Conservation (phyloP, 768 basidiomycete species). For the Kwoniella newhampshirensis region DNA sequence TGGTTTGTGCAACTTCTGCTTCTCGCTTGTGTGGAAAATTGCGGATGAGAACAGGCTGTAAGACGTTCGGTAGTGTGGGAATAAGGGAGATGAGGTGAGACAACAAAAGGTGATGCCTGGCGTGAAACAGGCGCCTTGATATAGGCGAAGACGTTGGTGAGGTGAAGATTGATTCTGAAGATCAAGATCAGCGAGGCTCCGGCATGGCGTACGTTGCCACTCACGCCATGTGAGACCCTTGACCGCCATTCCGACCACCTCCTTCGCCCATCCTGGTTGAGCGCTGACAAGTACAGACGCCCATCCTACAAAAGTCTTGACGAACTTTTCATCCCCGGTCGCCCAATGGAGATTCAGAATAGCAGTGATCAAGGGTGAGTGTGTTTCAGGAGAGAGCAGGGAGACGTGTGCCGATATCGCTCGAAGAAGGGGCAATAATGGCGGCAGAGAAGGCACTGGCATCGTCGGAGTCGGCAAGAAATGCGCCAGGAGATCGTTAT, state of each 20-base stretch:
- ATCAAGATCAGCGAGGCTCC: constrained; percentile 57
- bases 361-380: constrained; percentile 77
- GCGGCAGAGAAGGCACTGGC: constrained; percentile 55
- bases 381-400: constrained; percentile 70
- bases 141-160: constrained; percentile 56
- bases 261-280: constrained; percentile 82
- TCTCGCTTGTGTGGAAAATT: constrained; percentile 94
- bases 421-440: constrained; percentile 61
- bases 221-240: constrained; percentile 85
- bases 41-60: constrained; percentile 77
- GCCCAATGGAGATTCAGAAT: constrained; percentile 89
- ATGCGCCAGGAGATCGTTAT: constrained; percentile 84
- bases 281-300: constrained; percentile 89
- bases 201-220: constrained; percentile 9
- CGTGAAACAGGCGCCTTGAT: constrained; percentile 78
- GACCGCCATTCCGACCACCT: constrained; percentile 76
- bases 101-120: constrained; percentile 82
- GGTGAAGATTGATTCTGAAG: constrained; percentile 57
- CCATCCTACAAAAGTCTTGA: constrained; percentile 83
- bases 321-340: constrained; percentile 73
- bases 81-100: constrained; percentile 81
- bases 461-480: constrained; percentile 59
- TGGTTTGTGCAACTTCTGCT: constrained; percentile 70
- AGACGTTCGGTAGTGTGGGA: constrained; percentile 82
- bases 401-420: constrained; percentile 91